These are phyloP conservation scores for Liriodendron chinense DNA, from an alignment of 164 flowering plant genomes.

Conservation along the genomic window DNA sequence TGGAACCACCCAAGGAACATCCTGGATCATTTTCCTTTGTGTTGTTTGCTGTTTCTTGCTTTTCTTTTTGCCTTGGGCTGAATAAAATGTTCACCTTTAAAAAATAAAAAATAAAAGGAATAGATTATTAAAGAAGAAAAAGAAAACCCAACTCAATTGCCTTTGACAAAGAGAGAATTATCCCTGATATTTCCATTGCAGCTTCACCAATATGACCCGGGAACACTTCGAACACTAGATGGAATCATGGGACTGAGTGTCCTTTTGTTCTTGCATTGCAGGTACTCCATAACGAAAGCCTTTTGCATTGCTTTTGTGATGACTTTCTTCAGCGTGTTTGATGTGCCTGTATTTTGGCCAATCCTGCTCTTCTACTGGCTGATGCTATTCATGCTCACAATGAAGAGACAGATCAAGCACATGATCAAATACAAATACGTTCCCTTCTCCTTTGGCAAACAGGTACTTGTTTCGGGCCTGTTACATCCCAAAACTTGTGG, in stretches of 20 bases:
- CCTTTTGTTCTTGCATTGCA: slow-evolving; percentile 18
- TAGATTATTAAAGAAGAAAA: too few species aligned
- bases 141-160: too few species aligned
- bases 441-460: slow-evolving; percentile 77
- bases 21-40: too few species aligned
- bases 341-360: slow-evolving; percentile 94
- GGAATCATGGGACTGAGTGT: neutral
- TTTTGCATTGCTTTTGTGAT: slow-evolving; percentile 73
- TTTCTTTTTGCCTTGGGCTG: too few species aligned
- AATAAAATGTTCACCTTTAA: too few species aligned
- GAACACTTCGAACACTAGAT: too few species aligned
- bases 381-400: slow-evolving; percentile 61
- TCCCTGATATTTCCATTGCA: neutral
- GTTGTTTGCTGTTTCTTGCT: too few species aligned
- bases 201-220: neutral
- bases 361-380: slow-evolving; percentile 83
- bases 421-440: slow-evolving; percentile 89
- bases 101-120: too few species aligned
- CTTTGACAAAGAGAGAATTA: too few species aligned
- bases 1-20: too few species aligned
- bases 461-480: slow-evolving; percentile 36
- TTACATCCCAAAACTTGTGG: neutral
- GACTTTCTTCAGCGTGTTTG: slow-evolving; percentile 77
- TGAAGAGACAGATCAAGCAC: slow-evolving; percentile 77
- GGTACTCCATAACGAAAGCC: slow-evolving; percentile 75